Conservation (phyloP, 2,329 filamentous ascomycete genomes). For the Aspergillus puulaauensis region DNA sequence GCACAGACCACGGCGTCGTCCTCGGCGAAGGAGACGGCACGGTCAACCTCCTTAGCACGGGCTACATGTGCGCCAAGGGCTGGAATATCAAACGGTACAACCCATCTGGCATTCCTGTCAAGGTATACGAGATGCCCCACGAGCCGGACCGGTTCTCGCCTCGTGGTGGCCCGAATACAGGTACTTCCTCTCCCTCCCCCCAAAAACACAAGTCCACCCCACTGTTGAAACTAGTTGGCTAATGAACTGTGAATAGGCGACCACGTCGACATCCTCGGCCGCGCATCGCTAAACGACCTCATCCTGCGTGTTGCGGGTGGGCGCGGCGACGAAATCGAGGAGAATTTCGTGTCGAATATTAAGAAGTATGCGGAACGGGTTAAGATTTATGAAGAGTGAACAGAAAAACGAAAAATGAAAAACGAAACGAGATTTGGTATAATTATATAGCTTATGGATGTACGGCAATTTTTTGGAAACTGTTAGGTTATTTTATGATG, state of each 20-base stretch:
- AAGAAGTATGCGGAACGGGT: constrained; percentile 78
- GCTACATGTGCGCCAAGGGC: constrained; percentile 95
- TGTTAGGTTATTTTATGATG: too few species aligned
- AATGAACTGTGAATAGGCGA: constrained; percentile 57
- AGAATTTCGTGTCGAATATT: constrained; percentile 79
- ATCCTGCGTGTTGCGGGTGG: constrained; percentile 85
- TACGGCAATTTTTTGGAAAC: not conserved
- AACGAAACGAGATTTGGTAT: not conserved
- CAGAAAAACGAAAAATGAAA: constrained; percentile 30
- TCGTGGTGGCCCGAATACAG: constrained; percentile 66
- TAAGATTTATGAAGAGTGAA: constrained; percentile 69
- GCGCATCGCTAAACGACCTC: constrained; percentile 85
- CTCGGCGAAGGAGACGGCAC: constrained; percentile 96
- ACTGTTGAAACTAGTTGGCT: too few species aligned
- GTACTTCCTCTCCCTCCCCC: constrained; percentile 30
- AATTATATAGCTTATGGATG: not conserved
- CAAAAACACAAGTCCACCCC: not conserved
- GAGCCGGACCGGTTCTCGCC: constrained; percentile 92
- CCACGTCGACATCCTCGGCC: constrained; percentile 92
- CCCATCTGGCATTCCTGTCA: constrained; percentile 76
- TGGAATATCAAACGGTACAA: constrained; percentile 96
- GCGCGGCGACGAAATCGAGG: constrained; percentile 73
- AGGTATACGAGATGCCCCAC: constrained; percentile 92
- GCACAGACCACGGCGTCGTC: constrained; percentile 80
- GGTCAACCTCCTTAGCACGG: constrained; percentile 84